phyloP scores from a whole-genome alignment of 2,329 filamentous ascomycete species.

The Monosporascus ibericus region DNA sequence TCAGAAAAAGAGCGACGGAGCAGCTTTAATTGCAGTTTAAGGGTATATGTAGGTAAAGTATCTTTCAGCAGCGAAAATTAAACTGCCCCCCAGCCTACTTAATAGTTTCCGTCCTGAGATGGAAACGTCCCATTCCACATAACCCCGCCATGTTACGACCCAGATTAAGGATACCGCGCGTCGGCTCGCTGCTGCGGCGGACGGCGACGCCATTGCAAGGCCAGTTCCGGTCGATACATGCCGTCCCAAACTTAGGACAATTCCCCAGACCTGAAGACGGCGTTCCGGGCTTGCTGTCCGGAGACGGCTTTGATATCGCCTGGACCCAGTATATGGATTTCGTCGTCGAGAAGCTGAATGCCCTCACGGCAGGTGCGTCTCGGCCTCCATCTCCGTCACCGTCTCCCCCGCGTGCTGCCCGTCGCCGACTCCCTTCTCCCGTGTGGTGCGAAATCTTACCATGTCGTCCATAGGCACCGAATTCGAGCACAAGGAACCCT shows the following conservation, averaged over 20 bases:
- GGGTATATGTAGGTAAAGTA: too few relatives aligned
- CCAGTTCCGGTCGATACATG: conserved; percentile 36
- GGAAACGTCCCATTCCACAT: conserved; percentile 12
- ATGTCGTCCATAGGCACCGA: conserved; percentile 47
- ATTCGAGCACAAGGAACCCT: conserved; percentile 54
- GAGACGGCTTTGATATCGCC: conserved; percentile 64
- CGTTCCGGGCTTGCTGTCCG: conserved; percentile 66
- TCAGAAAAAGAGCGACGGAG: conserved; percentile 17
- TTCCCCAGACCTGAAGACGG: conserved; percentile 30
- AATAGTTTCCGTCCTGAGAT: conserved; percentile 3
- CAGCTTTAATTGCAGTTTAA: conserved; percentile 1
- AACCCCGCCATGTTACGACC: conserved; percentile 44
- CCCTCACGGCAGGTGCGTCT: conserved; percentile 61
- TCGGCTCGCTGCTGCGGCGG: conserved; percentile 30
- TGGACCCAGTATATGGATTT: conserved; percentile 78
- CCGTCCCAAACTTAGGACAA: conserved; percentile 40
- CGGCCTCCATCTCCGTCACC: conserved; percentile 7
- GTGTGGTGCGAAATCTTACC: too few relatives aligned
- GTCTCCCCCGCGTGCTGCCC: background rate
- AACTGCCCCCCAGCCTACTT: background rate
- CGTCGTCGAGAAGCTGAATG: conserved; percentile 71
- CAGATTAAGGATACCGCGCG: conserved; percentile 46
- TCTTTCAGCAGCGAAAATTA: background rate
- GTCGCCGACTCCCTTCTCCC: too few relatives aligned
- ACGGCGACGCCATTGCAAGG: conserved; percentile 19